These are phyloP conservation scores for Ophiosphaerella narmari DNA, from an alignment of 2,329 filamentous ascomycete species.

Conservation along the genomic window DNA sequence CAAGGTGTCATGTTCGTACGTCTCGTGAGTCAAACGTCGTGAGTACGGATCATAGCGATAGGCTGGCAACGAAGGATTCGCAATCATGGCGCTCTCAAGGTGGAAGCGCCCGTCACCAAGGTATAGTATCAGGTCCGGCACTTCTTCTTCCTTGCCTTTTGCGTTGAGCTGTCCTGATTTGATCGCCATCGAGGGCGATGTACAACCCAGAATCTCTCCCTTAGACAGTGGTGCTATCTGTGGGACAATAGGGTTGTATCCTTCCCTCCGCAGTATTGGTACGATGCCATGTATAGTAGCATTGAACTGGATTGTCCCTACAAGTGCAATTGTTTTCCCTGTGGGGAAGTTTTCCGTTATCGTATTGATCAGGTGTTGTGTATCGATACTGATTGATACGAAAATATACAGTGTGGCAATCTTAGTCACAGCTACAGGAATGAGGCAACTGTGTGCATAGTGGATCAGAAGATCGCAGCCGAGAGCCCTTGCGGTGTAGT, in stretches of 20 bases:
- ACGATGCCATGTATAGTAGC: conserved; percentile 89
- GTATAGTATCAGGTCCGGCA: conserved; percentile 77
- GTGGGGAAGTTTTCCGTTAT: conserved; percentile 85
- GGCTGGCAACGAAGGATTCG: conserved; percentile 87
- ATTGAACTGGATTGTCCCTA: conserved; percentile 99
- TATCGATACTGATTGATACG: conserved; percentile 96
- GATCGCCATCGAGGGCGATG: conserved; percentile 66
- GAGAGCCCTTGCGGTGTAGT: conserved; percentile 92
- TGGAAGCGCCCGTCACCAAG: conserved; percentile 93
- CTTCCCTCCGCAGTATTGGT: conserved; percentile 76
- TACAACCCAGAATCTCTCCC: conserved; percentile 97
- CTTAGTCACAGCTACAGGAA: conserved; percentile 93
- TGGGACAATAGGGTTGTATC: conserved; percentile 83
- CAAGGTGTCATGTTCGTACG: conserved; percentile 91
- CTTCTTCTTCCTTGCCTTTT: conserved; percentile 51
- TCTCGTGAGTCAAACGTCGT: conserved; percentile 85
- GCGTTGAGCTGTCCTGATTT: conserved; percentile 45
- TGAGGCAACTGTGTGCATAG: conserved; percentile 95
- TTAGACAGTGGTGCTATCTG: conserved; percentile 93
- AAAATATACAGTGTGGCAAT: conserved; percentile 98
- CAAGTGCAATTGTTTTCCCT: conserved; percentile 86
- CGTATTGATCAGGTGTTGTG: conserved; percentile 81
- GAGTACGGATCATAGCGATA: conserved; percentile 98
- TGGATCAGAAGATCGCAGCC: conserved; percentile 94
- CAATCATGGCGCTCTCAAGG: conserved; percentile 98